Base-by-base conservation (phyloP, 208 protist species). In the Phytomonas sp. region DNA sequence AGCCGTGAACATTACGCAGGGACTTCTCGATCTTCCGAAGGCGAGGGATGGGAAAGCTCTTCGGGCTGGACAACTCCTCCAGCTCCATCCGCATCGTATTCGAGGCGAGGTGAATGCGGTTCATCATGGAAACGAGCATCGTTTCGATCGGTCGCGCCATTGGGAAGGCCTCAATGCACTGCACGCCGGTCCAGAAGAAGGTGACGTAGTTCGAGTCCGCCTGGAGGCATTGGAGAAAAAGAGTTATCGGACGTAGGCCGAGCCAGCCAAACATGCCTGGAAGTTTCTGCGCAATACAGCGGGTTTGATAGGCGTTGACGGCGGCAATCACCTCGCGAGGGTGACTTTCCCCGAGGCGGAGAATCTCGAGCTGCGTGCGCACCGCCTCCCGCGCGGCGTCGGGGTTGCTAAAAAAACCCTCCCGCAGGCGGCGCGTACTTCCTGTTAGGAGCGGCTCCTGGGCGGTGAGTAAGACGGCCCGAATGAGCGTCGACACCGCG, bases 131-230 rank as follows among this genome's bases (percentile, higher is more conserved):
- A 70, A 88, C 91, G 6, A 95, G 78, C 30, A 89, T 69, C 34
- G 70, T 56, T 69, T 95, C 85, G n/a, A 95, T 71, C 71, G 89
- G 71, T 16, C 71, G 79, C 59, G 87, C 83, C 19, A 76, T 80
- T 0, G 90, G 83, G 66, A 87, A 95, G 75, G 81, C 84, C 59
- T 95, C 86, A 60, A 95, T 92, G 62, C 78, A 86, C 78, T 95
- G 90, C 67, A 95, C 90, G 61, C 87, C 80, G 2, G 81, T 80
- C 88, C 90, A 95, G 72, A 95, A 90, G 63, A 95, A 93, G 1
- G 87, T 87, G 31, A 92, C 87, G 71, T 95, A 95, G 75, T 92
- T 93, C 26, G 87, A 93, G 36, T 93, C 87, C n/a, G 88, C 86
- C 8, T 77, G 86, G 42, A 95, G 78, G 67, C 78, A 89, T 52